These are phyloP conservation scores for Spencermartinsiella ligniputridi DNA, from an alignment of 1,139 yeast genomes.

Conservation along the genomic window DNA sequence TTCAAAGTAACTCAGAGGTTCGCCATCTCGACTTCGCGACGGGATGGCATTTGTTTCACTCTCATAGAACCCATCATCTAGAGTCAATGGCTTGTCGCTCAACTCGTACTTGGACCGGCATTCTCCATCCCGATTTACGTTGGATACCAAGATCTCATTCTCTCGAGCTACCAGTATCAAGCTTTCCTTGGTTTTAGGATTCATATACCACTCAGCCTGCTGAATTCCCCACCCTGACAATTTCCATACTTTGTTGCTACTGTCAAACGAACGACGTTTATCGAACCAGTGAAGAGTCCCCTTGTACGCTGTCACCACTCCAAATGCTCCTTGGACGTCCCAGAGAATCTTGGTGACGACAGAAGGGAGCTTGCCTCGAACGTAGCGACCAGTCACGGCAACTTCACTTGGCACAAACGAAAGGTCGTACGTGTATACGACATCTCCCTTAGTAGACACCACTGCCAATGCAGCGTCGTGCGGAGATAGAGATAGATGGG, in stretches of 20 bases:
- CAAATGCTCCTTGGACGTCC: constrained; percentile 47
- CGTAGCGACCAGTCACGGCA: constrained; percentile 54
- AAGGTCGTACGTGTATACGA: constrained; percentile 60
- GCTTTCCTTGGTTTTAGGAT: constrained; percentile 5
- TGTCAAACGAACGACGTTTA: constrained; percentile 25
- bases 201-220: background rate
- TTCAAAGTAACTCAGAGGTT: constrained; percentile 58
- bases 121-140: constrained; percentile 41
- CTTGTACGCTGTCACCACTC: constrained; percentile 50
- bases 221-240: constrained; percentile 27
- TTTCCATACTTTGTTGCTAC: constrained; percentile 28
- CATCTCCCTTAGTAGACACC: constrained; percentile 58
- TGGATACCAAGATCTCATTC: constrained; percentile 41
- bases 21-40: constrained; percentile 11
- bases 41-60: background rate
- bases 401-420: constrained; percentile 50
- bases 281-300: constrained; percentile 66
- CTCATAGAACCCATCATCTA: background rate
- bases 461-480: constrained; percentile 57
- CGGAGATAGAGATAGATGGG: constrained; percentile 58
- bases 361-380: constrained; percentile 62
- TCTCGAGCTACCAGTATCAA: constrained; percentile 24
- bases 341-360: constrained; percentile 50
- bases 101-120: constrained; percentile 44
- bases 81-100: constrained; percentile 28